phyloP scores from a whole-genome alignment of 306 rosid species.

The Prunus persica region DNA sequence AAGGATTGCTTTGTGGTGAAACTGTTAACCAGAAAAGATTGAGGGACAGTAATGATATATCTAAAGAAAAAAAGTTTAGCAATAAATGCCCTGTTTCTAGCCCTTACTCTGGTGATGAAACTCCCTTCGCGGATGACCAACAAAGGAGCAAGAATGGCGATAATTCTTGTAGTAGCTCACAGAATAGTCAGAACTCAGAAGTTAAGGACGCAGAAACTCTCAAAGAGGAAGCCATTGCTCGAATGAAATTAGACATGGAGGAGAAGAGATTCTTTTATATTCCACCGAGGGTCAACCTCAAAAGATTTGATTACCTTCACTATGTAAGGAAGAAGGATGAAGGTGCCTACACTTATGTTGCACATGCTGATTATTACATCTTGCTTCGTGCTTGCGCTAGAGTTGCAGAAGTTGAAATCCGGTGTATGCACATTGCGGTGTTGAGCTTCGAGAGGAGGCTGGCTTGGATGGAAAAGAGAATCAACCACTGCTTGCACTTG shows the following conservation, averaged over 20 bases:
- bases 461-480: slow-evolving; percentile 64
- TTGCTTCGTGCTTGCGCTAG: slow-evolving; percentile 75
- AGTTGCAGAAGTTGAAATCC: slow-evolving; percentile 63
- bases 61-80: slow-evolving; percentile 19
- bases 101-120: slow-evolving; percentile 22
- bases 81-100: slow-evolving; percentile 12
- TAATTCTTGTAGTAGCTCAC: slow-evolving; percentile 27
- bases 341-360: slow-evolving; percentile 59
- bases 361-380: slow-evolving; percentile 90
- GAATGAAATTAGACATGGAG: slow-evolving; percentile 72
- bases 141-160: slow-evolving; percentile 10
- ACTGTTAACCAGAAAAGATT: slow-evolving; percentile 25
- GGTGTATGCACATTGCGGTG: slow-evolving; percentile 71
- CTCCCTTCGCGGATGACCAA: slow-evolving; percentile 8
- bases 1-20: slow-evolving; percentile 5
- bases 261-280: slow-evolving; percentile 74
- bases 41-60: slow-evolving; percentile 15
- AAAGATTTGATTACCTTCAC: slow-evolving; percentile 58
- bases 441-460: slow-evolving; percentile 74
- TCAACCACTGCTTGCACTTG: slow-evolving; percentile 41
- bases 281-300: slow-evolving; percentile 48
- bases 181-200: slow-evolving; percentile 22
- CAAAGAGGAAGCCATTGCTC: slow-evolving; percentile 48
- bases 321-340: slow-evolving; percentile 64
- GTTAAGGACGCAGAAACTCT: slow-evolving; percentile 13